Conservation (phyloP, 164 flowering plant species). For the Stephania japonica region DNA sequence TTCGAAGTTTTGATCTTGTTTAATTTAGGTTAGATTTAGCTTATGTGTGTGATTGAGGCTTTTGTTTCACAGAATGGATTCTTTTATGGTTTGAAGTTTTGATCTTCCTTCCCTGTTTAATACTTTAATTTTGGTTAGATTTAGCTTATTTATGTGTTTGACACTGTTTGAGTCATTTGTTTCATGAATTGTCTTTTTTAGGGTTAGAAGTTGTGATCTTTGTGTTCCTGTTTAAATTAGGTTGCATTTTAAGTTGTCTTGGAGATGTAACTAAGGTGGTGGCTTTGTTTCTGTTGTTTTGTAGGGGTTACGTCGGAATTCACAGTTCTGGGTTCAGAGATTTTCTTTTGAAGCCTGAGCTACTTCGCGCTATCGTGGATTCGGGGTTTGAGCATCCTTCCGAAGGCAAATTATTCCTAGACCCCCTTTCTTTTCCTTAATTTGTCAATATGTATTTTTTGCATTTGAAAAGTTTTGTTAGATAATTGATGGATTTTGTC, state of each 20-base stretch:
- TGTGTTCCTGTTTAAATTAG: background rate
- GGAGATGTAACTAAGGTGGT: background rate
- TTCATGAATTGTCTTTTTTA: background rate
- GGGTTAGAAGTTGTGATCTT: background rate
- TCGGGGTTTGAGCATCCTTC: slow-evolving; percentile 99
- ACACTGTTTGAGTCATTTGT: too few relatives aligned
- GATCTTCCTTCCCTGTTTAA: too few relatives aligned
- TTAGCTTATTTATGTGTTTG: too few relatives aligned
- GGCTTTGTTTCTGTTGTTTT: background rate
- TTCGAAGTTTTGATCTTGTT: background rate
- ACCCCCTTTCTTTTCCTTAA: background rate
- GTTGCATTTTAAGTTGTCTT: background rate
- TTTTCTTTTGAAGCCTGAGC: slow-evolving; percentile 94
- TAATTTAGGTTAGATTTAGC: background rate
- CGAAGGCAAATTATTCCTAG: slow-evolving; percentile 66
- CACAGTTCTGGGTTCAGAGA: slow-evolving; percentile 98
- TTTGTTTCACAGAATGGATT: too few relatives aligned
- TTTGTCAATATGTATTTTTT: too few relatives aligned
- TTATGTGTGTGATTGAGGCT: too few relatives aligned
- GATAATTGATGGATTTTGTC: background rate
- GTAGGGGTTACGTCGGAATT: slow-evolving; percentile 93
- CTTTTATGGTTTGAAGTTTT: too few relatives aligned
- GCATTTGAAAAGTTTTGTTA: too few relatives aligned
- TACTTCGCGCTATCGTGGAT: slow-evolving; percentile 90
- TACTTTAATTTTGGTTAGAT: too few relatives aligned